Base-by-base conservation (phyloP, 1,284 basidiomycete species). In the Fomitiporia mediterranea region DNA sequence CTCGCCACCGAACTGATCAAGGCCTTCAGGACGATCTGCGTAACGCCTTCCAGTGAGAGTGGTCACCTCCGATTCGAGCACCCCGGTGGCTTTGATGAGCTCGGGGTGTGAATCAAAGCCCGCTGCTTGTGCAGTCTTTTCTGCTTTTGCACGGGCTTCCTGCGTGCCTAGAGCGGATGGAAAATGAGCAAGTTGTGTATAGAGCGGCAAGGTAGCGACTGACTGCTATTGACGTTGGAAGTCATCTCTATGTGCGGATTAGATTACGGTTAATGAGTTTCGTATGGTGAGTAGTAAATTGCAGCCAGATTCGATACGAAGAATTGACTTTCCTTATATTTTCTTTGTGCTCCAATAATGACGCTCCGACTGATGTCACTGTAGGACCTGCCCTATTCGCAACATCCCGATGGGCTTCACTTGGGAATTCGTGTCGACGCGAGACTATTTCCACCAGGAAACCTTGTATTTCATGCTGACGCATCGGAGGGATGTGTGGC, bases 1-100 rank as follows among this genome's bases (percentile, higher is more conserved):
- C 52, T 57, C 56, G 28, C 51, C 56, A 19, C 56, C 56, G 19
- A 57, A 53, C 34, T 57, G 56, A 17, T 57, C 56, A 27, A 57
- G 9, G 34, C 56, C 56, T 27, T 57, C 56, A 7, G 56, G 44
- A 3, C 56, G 51, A 28, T 54, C 56, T 15, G 56, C 44, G 21
- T 54, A 53, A 11, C 56, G 51, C 40, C 43, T 50, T 19, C 55
- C 55, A 34, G 30, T 43, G 9, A 52, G 23, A 0, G 23, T 40
- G 9, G 48, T 25, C 21, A 51, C 49, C 11, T 42, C 38, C 5
- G 55, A 34, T 5, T 46, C 50, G 28, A 56, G 28, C 9, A 51
- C 40, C 13, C 55, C 55, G 9, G 30, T 25, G 23, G 55, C 49
- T n/a, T 46, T 46, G 23, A 46, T 25, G 23, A 46, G 43, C 17